Evolutionary conservation across 176 grass and related monocot genomes (phyloP).

Genomic region (Miscanthus lutarioriparius): DNA sequence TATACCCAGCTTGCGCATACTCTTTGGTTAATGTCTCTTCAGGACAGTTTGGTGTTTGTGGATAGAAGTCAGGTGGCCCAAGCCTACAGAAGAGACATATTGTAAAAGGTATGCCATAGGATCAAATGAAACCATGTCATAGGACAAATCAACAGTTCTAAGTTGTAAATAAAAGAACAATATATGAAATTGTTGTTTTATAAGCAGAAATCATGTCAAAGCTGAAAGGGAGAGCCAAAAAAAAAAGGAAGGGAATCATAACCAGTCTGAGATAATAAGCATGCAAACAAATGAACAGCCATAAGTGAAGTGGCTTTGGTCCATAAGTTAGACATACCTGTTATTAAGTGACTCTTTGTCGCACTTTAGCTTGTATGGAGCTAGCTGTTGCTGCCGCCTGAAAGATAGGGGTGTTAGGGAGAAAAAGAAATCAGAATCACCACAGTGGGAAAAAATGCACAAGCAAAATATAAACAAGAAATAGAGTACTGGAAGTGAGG

Average conservation of each 20-base stretch:
- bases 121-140: constrained; percentile 19
- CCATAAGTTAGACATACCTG: constrained; percentile 53
- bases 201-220: background rate
- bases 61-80: constrained; percentile 96
- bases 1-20: constrained; percentile 91
- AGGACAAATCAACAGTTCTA: background rate
- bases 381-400: constrained; percentile 88
- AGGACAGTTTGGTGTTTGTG: constrained; percentile 86
- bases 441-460: background rate
- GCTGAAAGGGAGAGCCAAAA: background rate
- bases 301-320: background rate
- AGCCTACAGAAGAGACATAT: constrained; percentile 58
- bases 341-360: constrained; percentile 87
- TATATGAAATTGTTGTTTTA: background rate
- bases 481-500: background rate
- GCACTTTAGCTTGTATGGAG: constrained; percentile 91
- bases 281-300: background rate
- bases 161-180: background rate
- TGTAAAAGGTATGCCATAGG: constrained; percentile 5
- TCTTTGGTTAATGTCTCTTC: constrained; percentile 99
- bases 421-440: constrained; percentile 2
- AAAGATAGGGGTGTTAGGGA: constrained; percentile 40
- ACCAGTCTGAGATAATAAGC: background rate
- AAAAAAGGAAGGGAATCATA: background rate
- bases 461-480: background rate